phyloP scores from a whole-genome alignment of 2,329 filamentous ascomycete species.

The Balansia obtecta region DNA sequence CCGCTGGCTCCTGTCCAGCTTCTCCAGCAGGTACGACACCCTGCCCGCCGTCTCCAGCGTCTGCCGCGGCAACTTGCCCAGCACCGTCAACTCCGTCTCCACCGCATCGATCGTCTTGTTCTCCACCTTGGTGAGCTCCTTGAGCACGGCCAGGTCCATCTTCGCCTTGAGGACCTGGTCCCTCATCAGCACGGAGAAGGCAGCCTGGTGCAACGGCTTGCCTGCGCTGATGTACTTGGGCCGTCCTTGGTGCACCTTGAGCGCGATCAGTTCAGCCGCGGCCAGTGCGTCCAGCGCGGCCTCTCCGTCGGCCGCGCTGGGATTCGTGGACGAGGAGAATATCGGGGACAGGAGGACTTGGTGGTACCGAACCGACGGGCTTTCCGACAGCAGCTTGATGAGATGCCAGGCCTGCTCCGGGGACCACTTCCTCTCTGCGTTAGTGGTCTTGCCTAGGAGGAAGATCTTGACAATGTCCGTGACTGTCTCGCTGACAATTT shows the following conservation, averaged over 20 bases:
- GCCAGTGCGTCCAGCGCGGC: conserved; percentile 67
- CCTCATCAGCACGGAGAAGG: conserved; percentile 58
- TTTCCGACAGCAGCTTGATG: conserved; percentile 63
- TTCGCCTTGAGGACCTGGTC: conserved; percentile 63
- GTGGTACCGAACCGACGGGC: conserved; percentile 66
- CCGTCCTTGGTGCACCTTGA: conserved; percentile 61
- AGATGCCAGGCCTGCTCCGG: conserved; percentile 83
- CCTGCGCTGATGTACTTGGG: conserved; percentile 68
- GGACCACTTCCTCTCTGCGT: conserved; percentile 53
- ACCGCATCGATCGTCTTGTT: conserved; percentile 63
- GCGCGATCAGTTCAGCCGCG: conserved; percentile 73
- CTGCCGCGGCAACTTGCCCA: conserved; percentile 60
- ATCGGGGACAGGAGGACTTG: conserved; percentile 67
- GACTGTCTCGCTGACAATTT: conserved; percentile 81
- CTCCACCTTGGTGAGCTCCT: conserved; percentile 59
- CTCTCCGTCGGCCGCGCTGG: conserved; percentile 50
- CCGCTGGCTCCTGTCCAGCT: conserved; percentile 59
- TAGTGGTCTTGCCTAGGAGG: conserved; percentile 48
- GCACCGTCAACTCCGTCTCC: conserved; percentile 60
- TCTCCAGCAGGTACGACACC: conserved; percentile 59
- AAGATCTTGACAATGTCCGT: conserved; percentile 92
- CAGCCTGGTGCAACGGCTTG: conserved; percentile 75
- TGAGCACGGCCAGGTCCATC: conserved; percentile 59
- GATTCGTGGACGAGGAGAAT: conserved; percentile 47
- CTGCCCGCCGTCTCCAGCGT: conserved; percentile 55